Conservation (phyloP, 140 eudicot genomes). For the Bidens hawaiensis region DNA sequence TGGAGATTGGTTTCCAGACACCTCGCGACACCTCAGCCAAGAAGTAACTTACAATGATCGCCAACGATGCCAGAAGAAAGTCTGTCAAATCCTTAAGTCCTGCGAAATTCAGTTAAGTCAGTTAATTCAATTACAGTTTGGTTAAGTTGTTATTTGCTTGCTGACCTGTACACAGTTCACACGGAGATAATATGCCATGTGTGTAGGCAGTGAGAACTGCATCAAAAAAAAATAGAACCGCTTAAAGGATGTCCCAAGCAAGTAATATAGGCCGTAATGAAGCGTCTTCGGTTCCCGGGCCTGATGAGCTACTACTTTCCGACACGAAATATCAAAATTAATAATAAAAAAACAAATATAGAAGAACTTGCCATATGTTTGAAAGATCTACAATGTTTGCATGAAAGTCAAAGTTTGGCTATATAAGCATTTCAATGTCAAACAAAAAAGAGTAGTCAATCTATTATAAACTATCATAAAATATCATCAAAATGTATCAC, state of each 20-base stretch:
- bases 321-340: constrained; percentile 46
- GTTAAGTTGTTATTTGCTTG: too few species aligned
- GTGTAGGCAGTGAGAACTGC: constrained; percentile 91
- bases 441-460: too few species aligned
- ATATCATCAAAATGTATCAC: too few species aligned
- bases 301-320: constrained; percentile 80
- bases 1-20: constrained; percentile 81
- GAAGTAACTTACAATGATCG: constrained; percentile 82
- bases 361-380: too few species aligned
- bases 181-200: constrained; percentile 80
- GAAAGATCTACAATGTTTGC: too few species aligned
- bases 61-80: constrained; percentile 89
- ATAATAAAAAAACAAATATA: too few species aligned
- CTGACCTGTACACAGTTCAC: constrained; percentile 91
- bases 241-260: constrained; percentile 94
- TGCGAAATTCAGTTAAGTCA: too few species aligned
- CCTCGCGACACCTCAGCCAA: constrained; percentile 98
- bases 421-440: too few species aligned
- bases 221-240: constrained; percentile 87
- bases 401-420: too few species aligned
- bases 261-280: constrained; percentile 71
- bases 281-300: constrained; percentile 55
- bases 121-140: too few species aligned
- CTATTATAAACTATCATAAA: too few species aligned
- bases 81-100: constrained; percentile 94